Base-by-base conservation (phyloP, 2,329 filamentous ascomycete genomes). In the Mycocentrospora acerina region DNA sequence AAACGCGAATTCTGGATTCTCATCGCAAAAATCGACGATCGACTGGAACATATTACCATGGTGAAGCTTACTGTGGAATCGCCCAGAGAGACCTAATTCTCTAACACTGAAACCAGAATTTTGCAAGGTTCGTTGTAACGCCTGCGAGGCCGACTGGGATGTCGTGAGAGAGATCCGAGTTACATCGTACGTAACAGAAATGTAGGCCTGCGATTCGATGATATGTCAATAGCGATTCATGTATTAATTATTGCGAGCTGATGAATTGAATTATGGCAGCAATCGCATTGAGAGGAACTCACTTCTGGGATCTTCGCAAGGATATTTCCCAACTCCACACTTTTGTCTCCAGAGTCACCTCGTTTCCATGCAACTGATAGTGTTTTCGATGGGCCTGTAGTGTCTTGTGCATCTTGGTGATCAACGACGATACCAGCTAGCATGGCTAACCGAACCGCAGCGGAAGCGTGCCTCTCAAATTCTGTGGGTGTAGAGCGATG, bases 371-470 rank as follows among this genome's bases (percentile, higher is more conserved):
- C 34, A 9, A 36, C 22, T 17, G 26, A 29, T 10, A 36, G 13
- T 10, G 34, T 29, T 14, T 24, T 24, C 19, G 34, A 36, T 17
- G 26, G 27, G 7, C 34, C 34, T 14, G 26, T 24, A 4, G n/a
- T 9, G 24, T 29, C 26, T n/a, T 24, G 17, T 10, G 30, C 10
- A 24, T 29, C 26, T 6, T 36, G 18, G 16, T 18, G 11, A 10
- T 36, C 34, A 3, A 36, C 34, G 2, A 29, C 16, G 25, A 25
- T n/a, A 24, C 34, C 34, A 25, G 9, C 27, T 25, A 36, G 27
- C 34, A 36, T 36, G 14, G 26, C 34, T 11, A 36, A 13, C 13
- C 34, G 27, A 4, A 36, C 34, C n/a, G 34, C 34, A 2, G 28
- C 34, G 7, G 18, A 17, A 17, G 26, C 27, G 10, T 30, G 25